These are phyloP conservation scores for Macaranga tanarius DNA, from an alignment of 441 rosid genomes.

Conservation along the genomic window DNA sequence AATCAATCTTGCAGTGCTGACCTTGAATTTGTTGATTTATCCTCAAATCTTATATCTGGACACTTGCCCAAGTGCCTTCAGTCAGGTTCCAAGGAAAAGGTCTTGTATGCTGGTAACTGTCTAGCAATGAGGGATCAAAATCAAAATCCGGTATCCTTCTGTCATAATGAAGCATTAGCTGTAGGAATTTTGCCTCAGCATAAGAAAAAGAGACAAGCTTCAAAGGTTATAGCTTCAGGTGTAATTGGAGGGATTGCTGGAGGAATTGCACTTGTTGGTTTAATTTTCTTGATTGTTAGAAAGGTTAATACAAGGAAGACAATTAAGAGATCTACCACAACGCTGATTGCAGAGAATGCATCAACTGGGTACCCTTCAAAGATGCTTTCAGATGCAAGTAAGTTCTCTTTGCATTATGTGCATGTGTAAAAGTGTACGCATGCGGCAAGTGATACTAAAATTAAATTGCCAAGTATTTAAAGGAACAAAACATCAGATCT, in stretches of 20 bases:
- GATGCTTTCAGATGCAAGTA: conserved; percentile 86
- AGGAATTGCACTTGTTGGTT: conserved; percentile 44
- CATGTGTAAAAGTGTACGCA: not conserved
- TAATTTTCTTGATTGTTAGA: conserved; percentile 45
- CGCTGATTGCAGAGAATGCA: conserved; percentile 68
- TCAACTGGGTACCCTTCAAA: conserved; percentile 75
- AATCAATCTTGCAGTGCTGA: conserved; percentile 68
- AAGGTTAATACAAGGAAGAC: conserved; percentile 36
- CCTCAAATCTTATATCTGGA: conserved; percentile 86
- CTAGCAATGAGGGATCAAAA: conserved; percentile 42
- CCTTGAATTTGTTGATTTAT: conserved; percentile 64
- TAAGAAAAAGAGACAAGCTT: conserved; percentile 35
- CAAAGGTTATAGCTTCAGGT: conserved; percentile 48
- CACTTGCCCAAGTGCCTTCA: conserved; percentile 65
- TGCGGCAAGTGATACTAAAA: not conserved
- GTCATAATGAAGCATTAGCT: conserved; percentile 88
- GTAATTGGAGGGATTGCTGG: conserved; percentile 61
- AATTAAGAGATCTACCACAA: conserved; percentile 42
- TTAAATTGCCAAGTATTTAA: not conserved
- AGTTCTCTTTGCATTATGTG: conserved; percentile 15
- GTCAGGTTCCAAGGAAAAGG: conserved; percentile 45
- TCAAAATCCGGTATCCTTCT: conserved; percentile 67
- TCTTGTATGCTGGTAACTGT: conserved; percentile 63
- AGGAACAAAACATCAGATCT: conserved; percentile 10
- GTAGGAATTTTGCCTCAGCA: conserved; percentile 69